These are phyloP conservation scores for Rusavskia elegans DNA, from an alignment of 495 filamentous ascomycete species.

Conservation along the genomic window DNA sequence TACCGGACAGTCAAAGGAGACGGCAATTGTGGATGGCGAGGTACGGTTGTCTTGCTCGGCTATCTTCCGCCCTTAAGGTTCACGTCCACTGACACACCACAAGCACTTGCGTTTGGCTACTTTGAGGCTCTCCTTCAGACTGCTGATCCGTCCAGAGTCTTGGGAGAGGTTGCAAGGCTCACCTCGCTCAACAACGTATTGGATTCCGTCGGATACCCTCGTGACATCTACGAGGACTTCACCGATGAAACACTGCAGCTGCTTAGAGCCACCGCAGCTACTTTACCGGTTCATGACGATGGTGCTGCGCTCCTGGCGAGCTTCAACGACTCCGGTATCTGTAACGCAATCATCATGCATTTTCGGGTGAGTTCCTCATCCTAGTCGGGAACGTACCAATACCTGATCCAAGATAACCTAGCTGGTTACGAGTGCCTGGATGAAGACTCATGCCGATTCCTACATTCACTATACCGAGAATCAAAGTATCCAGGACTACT, in stretches of 20 bases:
- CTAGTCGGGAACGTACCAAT: not conserved
- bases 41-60: constrained; percentile 32
- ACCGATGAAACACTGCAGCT: constrained; percentile 56
- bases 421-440: constrained; percentile 74
- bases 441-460: constrained; percentile 52
- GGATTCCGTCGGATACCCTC: constrained; percentile 47
- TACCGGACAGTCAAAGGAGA: constrained; percentile 82
- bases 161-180: constrained; percentile 55
- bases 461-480: constrained; percentile 57
- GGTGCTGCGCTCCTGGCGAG: constrained; percentile 46
- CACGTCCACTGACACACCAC: constrained; percentile 9
- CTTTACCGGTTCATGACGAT: constrained; percentile 37
- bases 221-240: constrained; percentile 67
- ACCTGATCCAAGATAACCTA: constrained; percentile 20
- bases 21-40: constrained; percentile 96
- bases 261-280: constrained; percentile 37
- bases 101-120: constrained; percentile 85
- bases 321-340: constrained; percentile 57
- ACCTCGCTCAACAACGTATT: constrained; percentile 54
- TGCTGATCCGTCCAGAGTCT: constrained; percentile 45
- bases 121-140: constrained; percentile 66
- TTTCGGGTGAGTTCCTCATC: constrained; percentile 35
- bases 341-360: constrained; percentile 60
- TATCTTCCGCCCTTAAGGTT: not conserved
- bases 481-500: constrained; percentile 52